Conservation (phyloP, 257 asterid species). For the Lithospermum erythrorhizon region DNA sequence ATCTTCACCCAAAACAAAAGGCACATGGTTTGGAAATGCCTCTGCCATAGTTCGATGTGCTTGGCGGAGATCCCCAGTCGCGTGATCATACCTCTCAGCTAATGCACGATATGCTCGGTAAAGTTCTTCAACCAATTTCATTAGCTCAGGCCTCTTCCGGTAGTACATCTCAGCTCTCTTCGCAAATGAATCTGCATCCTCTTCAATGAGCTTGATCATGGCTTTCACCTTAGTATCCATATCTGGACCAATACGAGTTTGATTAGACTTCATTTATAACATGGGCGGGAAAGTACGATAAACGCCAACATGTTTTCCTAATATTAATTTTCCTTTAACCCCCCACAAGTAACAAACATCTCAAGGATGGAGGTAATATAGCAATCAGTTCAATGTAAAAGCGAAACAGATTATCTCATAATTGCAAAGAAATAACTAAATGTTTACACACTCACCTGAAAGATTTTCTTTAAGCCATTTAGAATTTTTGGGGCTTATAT, state of each 20-base stretch:
- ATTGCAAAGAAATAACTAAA: too few relatives aligned
- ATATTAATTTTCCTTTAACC: too few relatives aligned
- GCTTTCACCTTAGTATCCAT: conserved; percentile 82
- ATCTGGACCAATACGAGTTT: conserved; percentile 34
- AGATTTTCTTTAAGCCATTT: conserved; percentile 98
- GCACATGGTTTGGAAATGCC: conserved; percentile 77
- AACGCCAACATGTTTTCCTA: too few relatives aligned
- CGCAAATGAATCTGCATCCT: conserved; percentile 93
- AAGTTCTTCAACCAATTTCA: conserved; percentile 91
- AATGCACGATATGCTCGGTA: conserved; percentile 92
- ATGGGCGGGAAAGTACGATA: not conserved
- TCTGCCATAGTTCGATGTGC: conserved; percentile 70
- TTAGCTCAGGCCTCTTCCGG: conserved; percentile 82
- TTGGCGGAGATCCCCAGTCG: conserved; percentile 82
- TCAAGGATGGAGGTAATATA: too few relatives aligned
- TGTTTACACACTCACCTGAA: conserved; percentile 34
- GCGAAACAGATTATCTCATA: too few relatives aligned
- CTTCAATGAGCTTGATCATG: conserved; percentile 91
- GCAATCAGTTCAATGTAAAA: too few relatives aligned
- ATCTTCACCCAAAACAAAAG: conserved; percentile 45
- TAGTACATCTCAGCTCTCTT: conserved; percentile 93
- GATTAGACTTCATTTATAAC: not conserved
- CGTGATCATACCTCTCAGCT: conserved; percentile 80
- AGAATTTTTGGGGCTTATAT: conserved; percentile 82
- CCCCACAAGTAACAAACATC: too few relatives aligned